Conservation (phyloP, 805 yeast genomes). For the Isabelozyma rhagii region DNA sequence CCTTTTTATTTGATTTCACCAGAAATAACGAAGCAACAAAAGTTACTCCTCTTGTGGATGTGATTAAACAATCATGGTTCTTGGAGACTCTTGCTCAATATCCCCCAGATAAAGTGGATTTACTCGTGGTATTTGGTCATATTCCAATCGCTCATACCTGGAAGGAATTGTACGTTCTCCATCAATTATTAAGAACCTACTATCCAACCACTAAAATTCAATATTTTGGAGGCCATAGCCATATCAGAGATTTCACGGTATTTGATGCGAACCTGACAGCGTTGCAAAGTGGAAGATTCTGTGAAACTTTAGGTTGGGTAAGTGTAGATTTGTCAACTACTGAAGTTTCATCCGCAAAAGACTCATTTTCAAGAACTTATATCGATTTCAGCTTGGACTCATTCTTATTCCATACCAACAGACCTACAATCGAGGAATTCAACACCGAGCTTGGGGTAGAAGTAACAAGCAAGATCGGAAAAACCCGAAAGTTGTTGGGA, state of each 20-base stretch:
- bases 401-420: conserved; percentile 59
- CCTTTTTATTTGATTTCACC: conserved; percentile 75
- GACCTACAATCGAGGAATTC: conserved; percentile 31
- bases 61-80: conserved; percentile 66
- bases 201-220: conserved; percentile 70
- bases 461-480: conserved; percentile 43
- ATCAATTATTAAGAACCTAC: conserved; percentile 47
- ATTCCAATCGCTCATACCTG: conserved; percentile 57
- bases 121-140: conserved; percentile 74
- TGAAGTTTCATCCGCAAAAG: conserved; percentile 10
- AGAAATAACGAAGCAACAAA: conserved; percentile 56
- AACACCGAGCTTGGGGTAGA: conserved; percentile 53
- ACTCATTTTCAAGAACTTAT: conserved; percentile 56
- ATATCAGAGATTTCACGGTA: conserved; percentile 76
- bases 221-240: conserved; percentile 93
- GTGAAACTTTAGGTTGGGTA: conserved; percentile 91
- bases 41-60: conserved; percentile 59
- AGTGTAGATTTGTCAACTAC: conserved; percentile 44
- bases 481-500: conserved; percentile 45
- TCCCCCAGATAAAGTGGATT: conserved; percentile 48
- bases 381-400: conserved; percentile 79
- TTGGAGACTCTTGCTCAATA: conserved; percentile 32
- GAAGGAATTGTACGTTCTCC: conserved; percentile 50
- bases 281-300: conserved; percentile 88
- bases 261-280: conserved; percentile 69